phyloP scores from a whole-genome alignment of 1,139 yeast genomes.

The Diutina rugosa region DNA sequence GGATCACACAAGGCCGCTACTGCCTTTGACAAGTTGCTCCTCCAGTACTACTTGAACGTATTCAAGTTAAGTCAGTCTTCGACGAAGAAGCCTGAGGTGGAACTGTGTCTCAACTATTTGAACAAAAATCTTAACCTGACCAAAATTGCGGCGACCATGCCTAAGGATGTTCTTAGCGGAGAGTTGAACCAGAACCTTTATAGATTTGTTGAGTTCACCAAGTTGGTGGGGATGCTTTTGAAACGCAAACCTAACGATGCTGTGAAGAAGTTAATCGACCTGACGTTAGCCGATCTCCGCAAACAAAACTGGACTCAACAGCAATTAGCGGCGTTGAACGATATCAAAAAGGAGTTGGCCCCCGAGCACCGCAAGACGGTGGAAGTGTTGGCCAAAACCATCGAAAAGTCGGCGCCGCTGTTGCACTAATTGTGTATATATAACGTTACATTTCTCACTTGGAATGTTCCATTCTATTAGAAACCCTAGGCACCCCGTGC shows the following conservation, averaged over 20 bases:
- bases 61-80: not conserved
- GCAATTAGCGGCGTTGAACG: conserved; percentile 6
- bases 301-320: conserved; percentile 4
- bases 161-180: conserved; percentile 9
- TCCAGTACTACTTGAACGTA: not conserved
- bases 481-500: not conserved
- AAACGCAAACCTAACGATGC: conserved; percentile 4
- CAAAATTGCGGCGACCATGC: conserved; percentile 9
- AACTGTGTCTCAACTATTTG: conserved; percentile 17
- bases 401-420: conserved; percentile 3
- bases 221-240: conserved; percentile 8
- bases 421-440: not conserved
- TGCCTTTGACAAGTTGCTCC: not conserved
- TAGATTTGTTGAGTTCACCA: conserved; percentile 15
- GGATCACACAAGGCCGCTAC: not conserved
- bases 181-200: conserved; percentile 13
- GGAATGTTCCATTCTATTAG: not conserved
- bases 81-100: conserved; percentile 9
- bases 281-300: conserved; percentile 5
- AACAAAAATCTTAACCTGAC: conserved; percentile 18
- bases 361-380: conserved; percentile 4
- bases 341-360: conserved; percentile 5
- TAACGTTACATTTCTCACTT: not conserved
- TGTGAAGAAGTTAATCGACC: conserved; percentile 5
- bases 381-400: conserved; percentile 6